These are phyloP conservation scores for Auricularia auricula-judae DNA, from an alignment of 768 basidiomycete genomes.

Conservation along the genomic window DNA sequence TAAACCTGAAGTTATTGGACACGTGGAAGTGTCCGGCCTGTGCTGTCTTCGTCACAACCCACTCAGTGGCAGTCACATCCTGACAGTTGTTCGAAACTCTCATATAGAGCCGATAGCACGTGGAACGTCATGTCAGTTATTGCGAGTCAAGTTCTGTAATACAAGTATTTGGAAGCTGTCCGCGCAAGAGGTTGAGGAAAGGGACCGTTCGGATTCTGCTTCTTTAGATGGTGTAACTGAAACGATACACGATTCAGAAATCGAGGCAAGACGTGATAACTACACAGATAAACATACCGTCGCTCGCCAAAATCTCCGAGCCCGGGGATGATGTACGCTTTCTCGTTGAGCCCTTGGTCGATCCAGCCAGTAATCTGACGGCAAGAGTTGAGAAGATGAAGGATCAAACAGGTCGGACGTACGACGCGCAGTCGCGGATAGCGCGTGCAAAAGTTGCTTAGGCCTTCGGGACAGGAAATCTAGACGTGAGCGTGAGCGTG, in stretches of 20 bases:
- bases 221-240: background rate
- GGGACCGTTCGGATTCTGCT: background rate
- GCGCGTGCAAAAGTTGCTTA: constrained; percentile 62
- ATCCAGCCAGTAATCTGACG: constrained; percentile 88
- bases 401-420: constrained; percentile 18
- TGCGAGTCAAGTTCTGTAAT: background rate
- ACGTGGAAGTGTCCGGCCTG: too few relatives aligned
- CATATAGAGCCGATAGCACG: too few relatives aligned
- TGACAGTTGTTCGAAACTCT: too few relatives aligned
- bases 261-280: background rate
- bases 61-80: too few relatives aligned
- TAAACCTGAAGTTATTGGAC: too few relatives aligned
- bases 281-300: constrained; percentile 33
- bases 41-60: too few relatives aligned
- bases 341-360: constrained; percentile 83
- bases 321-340: constrained; percentile 84
- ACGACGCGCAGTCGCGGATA: constrained; percentile 74
- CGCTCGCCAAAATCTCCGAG: constrained; percentile 97
- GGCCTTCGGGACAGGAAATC: constrained; percentile 88
- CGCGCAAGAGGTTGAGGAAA: background rate
- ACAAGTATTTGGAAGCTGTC: background rate
- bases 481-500: constrained; percentile 16
- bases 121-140: too few relatives aligned
- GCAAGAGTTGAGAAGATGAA: too few relatives aligned
- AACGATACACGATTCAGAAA: too few relatives aligned